Percentiles rank a stretch among this genome's conserved stretches.
These are phyloP conservation scores for Volvox africanus DNA, from an alignment of 139 green algal species.

Conservation along the genomic window DNA sequence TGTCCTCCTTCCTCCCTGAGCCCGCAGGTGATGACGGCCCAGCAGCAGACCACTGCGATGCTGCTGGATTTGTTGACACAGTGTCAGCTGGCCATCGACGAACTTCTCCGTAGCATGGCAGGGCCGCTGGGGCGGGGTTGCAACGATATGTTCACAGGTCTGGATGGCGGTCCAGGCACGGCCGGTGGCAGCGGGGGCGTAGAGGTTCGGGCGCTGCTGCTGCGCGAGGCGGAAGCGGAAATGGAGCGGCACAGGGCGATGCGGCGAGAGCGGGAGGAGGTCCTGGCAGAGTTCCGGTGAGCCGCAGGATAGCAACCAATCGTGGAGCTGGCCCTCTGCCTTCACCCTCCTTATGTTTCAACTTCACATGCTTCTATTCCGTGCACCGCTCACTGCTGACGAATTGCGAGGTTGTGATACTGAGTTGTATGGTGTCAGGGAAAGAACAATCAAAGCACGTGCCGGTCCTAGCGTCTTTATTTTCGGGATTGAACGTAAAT, in stretches of 20 bases:
- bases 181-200: not conserved
- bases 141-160: not conserved
- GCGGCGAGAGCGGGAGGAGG: conserved; percentile 53
- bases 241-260: conserved; percentile 37
- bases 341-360: no score
- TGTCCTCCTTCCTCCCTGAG: no score
- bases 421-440: no score
- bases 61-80: conserved; percentile 56
- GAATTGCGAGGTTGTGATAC: no score
- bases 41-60: conserved; percentile 74
- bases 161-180: not conserved
- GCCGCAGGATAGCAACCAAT: not conserved
- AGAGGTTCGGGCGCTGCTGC: conserved; percentile 20
- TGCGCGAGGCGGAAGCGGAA: conserved; percentile 25
- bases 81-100: conserved; percentile 27
- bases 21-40: conserved; percentile 38
- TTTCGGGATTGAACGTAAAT: no score
- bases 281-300: conserved; percentile 64
- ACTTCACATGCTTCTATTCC: no score
- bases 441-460: no score
- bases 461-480: no score
- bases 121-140: not conserved
- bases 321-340: no score
- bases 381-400: no score
- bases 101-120: not conserved